Percentiles rank a stretch among this genome's conserved stretches.
These are phyloP conservation scores for Coniochaeta ligniaria DNA, from an alignment of 2,329 filamentous ascomycete species.

Conservation along the genomic window DNA sequence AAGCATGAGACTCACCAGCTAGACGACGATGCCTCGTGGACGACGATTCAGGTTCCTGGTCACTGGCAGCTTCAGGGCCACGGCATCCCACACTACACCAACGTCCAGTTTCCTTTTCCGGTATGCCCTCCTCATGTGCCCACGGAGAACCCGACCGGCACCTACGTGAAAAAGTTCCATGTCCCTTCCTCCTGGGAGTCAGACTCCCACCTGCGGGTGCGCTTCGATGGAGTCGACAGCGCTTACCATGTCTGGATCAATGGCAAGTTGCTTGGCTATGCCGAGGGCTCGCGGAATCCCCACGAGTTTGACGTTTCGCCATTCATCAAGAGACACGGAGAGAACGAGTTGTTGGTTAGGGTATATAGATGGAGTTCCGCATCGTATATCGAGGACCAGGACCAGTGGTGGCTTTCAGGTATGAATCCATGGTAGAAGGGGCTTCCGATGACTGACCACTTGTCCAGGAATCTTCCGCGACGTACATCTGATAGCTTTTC, in stretches of 20 bases:
- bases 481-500: conserved; percentile 53
- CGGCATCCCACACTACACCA: conserved; percentile 62
- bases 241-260: conserved; percentile 67
- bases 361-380: conserved; percentile 67
- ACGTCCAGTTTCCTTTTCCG: conserved; percentile 58
- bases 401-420: conserved; percentile 62
- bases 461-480: conserved; percentile 55
- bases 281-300: conserved; percentile 61
- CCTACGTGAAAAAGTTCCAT: conserved; percentile 48
- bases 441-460: background rate
- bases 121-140: conserved; percentile 57
- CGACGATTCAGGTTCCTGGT: conserved; percentile 52
- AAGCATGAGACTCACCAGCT: background rate
- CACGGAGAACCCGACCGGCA: conserved; percentile 57
- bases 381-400: conserved; percentile 63
- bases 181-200: conserved; percentile 40
- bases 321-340: conserved; percentile 27
- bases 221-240: conserved; percentile 67
- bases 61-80: conserved; percentile 67
- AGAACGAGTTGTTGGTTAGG: conserved; percentile 53
- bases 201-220: conserved; percentile 46
- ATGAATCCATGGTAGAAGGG: conserved; percentile 3
- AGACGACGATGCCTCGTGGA: conserved; percentile 30
- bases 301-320: conserved; percentile 61
- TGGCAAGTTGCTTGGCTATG: conserved; percentile 56